Evolutionary conservation across 192 early-diverging fungal species (phyloP), one percentile per base, ranked within the genome.

Genomic region (Cetraspora pellucida): DNA sequence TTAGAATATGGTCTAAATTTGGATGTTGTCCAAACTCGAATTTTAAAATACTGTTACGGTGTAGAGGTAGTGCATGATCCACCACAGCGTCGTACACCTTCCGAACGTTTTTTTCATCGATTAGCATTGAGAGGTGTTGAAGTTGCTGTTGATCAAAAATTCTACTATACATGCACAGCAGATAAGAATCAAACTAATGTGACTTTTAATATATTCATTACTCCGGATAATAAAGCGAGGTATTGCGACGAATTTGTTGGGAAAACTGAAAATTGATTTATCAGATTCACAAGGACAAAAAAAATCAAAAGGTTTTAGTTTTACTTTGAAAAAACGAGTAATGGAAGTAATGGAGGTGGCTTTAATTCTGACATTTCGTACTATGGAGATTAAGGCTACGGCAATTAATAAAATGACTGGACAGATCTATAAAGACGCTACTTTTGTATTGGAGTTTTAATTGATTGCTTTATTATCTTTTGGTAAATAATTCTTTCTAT

Each of bases 111-210:
- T n/a, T 76, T 76, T 50, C 74, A 76, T 63, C 10, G n/a, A 49
- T 66, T 76, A 14, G 74, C 74, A 17, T 44, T 50, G 17, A 44
- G 74, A 28, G 60, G 74, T 14, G n/a, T n/a, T n/a, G 59, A 66
- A 76, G 74, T 76, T 21, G 27, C 57, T 19, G 74, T 76, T 10
- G 64, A 76, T 49, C 74, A 76, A 30, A 76, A 76, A 31, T 76
- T 76, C 27, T 54, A 43, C 16, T 66, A 54, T 25, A 49, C 74
- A 43, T 27, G 47, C 28, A 27, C 21, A 37, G 57, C 52, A 21
- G 45, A 21, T 31, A 45, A 49, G 3, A 52, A 76, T 43, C 74
- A 76, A 66, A 76, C 46, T 7, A 47, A 66, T 17, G 54, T 76
- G 47, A 52, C 46, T 54, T 66, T 66, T 66, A 64, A 64, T 52